A percentile compares a stretch with the other conserved stretches of the same genome.
Conservation (phyloP, 2,329 filamentous ascomycete genomes). For the Aureobasidium sp. region DNA sequence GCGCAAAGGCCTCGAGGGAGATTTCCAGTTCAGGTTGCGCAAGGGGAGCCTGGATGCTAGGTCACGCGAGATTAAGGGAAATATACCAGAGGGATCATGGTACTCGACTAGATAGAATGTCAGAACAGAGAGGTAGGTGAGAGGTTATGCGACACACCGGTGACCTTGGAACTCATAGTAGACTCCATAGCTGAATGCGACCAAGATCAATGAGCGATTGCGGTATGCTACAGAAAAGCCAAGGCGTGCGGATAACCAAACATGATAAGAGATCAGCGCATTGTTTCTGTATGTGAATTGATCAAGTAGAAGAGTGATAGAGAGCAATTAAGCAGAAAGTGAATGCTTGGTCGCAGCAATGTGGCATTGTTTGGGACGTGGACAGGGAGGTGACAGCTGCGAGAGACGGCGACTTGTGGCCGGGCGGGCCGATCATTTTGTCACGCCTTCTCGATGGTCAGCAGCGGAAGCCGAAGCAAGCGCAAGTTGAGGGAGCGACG, state of each 20-base stretch:
- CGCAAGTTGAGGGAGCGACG: neutral
- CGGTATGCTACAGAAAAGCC: neutral
- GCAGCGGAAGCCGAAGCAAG: neutral
- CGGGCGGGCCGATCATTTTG: constrained; percentile 1
- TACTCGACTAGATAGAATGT: constrained; percentile 67
- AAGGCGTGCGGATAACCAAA: neutral
- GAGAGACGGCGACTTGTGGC: neutral
- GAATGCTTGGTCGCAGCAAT: neutral
- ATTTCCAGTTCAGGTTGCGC: constrained; percentile 94
- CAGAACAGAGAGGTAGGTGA: constrained; percentile 14
- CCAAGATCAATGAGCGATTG: neutral
- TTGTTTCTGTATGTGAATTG: neutral
- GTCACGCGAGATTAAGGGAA: constrained; percentile 69
- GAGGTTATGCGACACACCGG: constrained; percentile 26
- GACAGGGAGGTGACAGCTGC: neutral
- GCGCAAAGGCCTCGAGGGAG: constrained; percentile 77
- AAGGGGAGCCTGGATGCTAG: constrained; percentile 73
- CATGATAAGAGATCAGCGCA: neutral
- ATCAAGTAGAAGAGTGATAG: too few species aligned
- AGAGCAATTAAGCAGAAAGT: neutral
- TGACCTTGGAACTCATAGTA: constrained; percentile 40
- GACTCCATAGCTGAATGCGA: constrained; percentile 24
- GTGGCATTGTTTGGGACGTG: neutral
- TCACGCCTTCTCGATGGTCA: neutral
- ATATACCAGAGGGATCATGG: constrained; percentile 84